Conservation (phyloP, 768 basidiomycete species). For the Leccinum obscurum region DNA sequence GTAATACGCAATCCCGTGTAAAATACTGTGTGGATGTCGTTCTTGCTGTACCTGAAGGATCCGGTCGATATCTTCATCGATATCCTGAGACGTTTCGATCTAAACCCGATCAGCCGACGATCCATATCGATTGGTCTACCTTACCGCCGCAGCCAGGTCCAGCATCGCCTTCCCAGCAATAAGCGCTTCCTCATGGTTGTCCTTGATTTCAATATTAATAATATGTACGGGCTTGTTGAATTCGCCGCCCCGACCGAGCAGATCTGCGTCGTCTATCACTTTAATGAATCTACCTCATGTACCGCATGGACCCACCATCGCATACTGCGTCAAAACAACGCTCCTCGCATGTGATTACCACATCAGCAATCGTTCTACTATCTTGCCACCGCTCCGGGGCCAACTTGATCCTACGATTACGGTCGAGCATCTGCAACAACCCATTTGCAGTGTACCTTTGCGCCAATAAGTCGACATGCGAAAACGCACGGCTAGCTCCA, state of each 20-base stretch:
- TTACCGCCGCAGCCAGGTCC: slow-evolving; percentile 84
- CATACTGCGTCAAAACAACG: slow-evolving; percentile 98
- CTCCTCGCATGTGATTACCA: slow-evolving; percentile 99
- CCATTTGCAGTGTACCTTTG: slow-evolving; percentile 91
- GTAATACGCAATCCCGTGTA: slow-evolving; percentile 92
- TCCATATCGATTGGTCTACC: slow-evolving; percentile 30
- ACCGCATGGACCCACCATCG: slow-evolving; percentile 66
- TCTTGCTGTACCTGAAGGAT: slow-evolving; percentile 87
- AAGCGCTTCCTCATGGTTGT: slow-evolving; percentile 97
- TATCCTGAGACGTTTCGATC: slow-evolving; percentile 84
- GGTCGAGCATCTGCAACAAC: slow-evolving; percentile 92
- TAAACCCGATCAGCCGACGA: slow-evolving; percentile 34
- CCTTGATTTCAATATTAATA: slow-evolving; percentile 98
- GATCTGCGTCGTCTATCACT: slow-evolving; percentile 50
- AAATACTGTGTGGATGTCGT: slow-evolving; percentile 85
- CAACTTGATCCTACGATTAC: slow-evolving; percentile 86
- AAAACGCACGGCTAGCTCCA: slow-evolving; percentile 13
- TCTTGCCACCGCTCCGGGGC: slow-evolving; percentile 99
- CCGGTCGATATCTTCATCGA: slow-evolving; percentile 88
- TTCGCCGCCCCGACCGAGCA: slow-evolving; percentile 85
- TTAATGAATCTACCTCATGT: slow-evolving; percentile 11
- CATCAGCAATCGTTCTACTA: slow-evolving; percentile 81
- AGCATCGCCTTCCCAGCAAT: slow-evolving; percentile 96
- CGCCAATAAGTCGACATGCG: slow-evolving; percentile 14
- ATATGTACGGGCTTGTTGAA: slow-evolving; percentile 93